phyloP scores from a whole-genome alignment of 257 asterid species.

The Buddleja alternifolia region DNA sequence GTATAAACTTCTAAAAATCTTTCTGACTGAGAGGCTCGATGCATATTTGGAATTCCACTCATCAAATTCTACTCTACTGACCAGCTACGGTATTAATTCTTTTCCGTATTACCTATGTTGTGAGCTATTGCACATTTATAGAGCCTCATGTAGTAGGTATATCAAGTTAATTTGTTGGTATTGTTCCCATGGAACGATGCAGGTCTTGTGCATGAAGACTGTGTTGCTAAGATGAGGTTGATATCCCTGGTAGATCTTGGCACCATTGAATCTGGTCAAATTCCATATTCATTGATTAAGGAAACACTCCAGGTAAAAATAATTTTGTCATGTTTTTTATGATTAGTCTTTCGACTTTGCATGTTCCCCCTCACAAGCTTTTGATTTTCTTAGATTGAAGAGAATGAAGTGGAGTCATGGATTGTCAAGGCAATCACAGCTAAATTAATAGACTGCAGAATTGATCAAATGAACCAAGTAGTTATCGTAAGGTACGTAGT shows the following conservation, averaged over 20 bases:
- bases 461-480: conserved; percentile 87
- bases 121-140: neutral
- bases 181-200: conserved; percentile 27
- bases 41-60: conserved; percentile 77
- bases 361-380: neutral
- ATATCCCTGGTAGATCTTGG: conserved; percentile 82
- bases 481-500: conserved; percentile 70
- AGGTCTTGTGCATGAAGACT: conserved; percentile 93
- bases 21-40: conserved; percentile 81
- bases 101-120: neutral
- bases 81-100: conserved; percentile 55
- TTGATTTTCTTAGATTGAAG: conserved; percentile 61
- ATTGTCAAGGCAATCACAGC: conserved; percentile 88
- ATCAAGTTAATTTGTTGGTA: conserved; percentile 17
- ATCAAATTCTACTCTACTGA: conserved; percentile 57
- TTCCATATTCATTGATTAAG: conserved; percentile 72
- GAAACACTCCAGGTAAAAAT: conserved; percentile 69
- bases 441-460: conserved; percentile 83
- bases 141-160: conserved; percentile 1
- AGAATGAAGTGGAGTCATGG: conserved; percentile 83
- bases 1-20: conserved; percentile 79
- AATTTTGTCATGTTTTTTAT: neutral
- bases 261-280: conserved; percentile 66
- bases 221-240: conserved; percentile 85
- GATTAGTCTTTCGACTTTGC: conserved; percentile 19